Conservation (phyloP, 768 basidiomycete genomes). For the Kwoniella sp. region DNA sequence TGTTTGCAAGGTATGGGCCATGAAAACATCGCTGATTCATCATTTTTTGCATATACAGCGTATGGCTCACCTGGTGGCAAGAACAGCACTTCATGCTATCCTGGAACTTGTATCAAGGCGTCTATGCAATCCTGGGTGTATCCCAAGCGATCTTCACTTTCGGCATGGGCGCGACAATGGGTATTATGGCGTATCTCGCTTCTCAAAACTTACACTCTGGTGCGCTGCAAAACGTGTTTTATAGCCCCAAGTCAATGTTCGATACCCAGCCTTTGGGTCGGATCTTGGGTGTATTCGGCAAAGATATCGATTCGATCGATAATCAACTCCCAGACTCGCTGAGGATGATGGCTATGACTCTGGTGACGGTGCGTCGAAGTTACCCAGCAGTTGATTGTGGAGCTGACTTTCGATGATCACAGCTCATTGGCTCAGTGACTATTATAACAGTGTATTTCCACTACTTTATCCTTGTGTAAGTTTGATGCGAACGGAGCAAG, state of each 20-base stretch:
- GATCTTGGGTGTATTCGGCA: conserved; percentile 51
- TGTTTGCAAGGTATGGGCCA: not conserved
- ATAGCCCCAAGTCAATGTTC: conserved; percentile 59
- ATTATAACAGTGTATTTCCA: conserved; percentile 50
- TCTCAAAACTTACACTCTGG: conserved; percentile 67
- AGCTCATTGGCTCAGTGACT: conserved; percentile 42
- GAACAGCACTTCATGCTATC: conserved; percentile 61
- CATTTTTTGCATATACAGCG: no score
- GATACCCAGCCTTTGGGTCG: conserved; percentile 41
- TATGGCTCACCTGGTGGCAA: conserved; percentile 75
- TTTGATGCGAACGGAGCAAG: not conserved
- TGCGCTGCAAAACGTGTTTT: conserved; percentile 66
- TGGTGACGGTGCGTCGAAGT: conserved; percentile 59
- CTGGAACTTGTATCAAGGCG: conserved; percentile 66
- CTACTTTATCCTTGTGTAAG: conserved; percentile 49
- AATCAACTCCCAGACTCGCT: conserved; percentile 50
- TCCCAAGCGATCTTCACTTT: conserved; percentile 66
- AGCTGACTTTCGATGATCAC: conserved; percentile 1
- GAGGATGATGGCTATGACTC: conserved; percentile 63
- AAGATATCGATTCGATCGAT: conserved; percentile 53
- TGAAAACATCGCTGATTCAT: no score
- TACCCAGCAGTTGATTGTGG: not conserved
- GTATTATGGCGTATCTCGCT: conserved; percentile 64
- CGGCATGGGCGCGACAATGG: conserved; percentile 63
- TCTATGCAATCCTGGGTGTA: conserved; percentile 68